Evolutionary conservation across 1,284 basidiomycete genomes (phyloP).

Genomic region (Jaminaea rosea): DNA sequence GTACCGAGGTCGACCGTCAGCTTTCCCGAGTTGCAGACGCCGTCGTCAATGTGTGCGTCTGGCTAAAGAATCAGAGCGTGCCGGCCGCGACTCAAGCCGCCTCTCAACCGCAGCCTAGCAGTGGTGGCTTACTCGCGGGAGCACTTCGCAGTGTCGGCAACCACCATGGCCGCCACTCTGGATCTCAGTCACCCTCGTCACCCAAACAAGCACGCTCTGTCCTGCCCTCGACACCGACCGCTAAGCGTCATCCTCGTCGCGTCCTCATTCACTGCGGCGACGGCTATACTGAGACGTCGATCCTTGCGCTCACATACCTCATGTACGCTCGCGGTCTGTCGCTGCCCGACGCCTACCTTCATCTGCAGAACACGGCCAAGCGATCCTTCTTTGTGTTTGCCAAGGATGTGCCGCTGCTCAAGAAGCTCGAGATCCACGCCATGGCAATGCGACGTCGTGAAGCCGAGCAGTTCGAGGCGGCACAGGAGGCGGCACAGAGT

Average conservation of each 20-base stretch:
- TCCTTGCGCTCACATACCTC: slow-evolving; percentile 74
- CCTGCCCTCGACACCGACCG: too few relatives aligned
- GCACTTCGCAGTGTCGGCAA: slow-evolving; percentile 10
- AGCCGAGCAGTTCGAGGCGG: neutral
- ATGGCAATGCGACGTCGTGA: slow-evolving; percentile 2
- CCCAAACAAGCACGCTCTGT: too few relatives aligned
- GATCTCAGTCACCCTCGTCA: too few relatives aligned
- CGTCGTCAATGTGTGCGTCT: slow-evolving; percentile 40
- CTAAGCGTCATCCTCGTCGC: slow-evolving; percentile 7
- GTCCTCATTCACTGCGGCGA: slow-evolving; percentile 46
- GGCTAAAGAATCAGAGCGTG: too few relatives aligned
- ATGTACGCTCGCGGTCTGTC: slow-evolving; percentile 66
- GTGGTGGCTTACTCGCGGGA: slow-evolving; percentile 10
- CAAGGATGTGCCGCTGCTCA: slow-evolving; percentile 66
- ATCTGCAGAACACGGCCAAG: slow-evolving; percentile 58
- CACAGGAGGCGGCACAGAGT: neutral
- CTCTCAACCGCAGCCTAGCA: too few relatives aligned
- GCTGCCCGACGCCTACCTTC: slow-evolving; percentile 76
- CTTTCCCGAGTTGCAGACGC: slow-evolving; percentile 14
- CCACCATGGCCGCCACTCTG: too few relatives aligned
- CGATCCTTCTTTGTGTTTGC: slow-evolving; percentile 85
- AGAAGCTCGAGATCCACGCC: slow-evolving; percentile 62
- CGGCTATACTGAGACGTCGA: slow-evolving; percentile 69
- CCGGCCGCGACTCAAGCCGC: too few relatives aligned
- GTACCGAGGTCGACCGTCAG: slow-evolving; percentile 5